Percentiles rank a stretch among this genome's conserved stretches.
Evolutionary conservation across 2,329 filamentous ascomycete genomes (phyloP).

Genomic region (Sporothrix brunneoviolacea): DNA sequence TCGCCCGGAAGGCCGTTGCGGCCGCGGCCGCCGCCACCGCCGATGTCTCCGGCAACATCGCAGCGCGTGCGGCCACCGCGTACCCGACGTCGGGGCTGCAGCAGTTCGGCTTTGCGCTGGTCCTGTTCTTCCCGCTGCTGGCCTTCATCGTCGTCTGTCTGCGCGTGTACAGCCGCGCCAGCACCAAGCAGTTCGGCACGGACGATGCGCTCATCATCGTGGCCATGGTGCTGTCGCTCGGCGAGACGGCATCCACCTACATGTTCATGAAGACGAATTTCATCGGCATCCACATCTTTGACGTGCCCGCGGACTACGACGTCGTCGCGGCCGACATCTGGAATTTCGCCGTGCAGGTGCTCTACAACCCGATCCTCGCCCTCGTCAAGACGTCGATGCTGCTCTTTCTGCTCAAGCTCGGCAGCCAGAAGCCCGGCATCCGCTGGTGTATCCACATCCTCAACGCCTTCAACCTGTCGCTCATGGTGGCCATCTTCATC

Average conservation of each 20-base stretch:
- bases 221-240: slow-evolving; percentile 16
- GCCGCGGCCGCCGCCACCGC: background rate
- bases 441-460: slow-evolving; percentile 25
- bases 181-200: slow-evolving; percentile 18
- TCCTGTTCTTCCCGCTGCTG: slow-evolving; percentile 23
- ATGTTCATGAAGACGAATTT: slow-evolving; percentile 18
- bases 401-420: slow-evolving; percentile 27
- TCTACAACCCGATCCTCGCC: slow-evolving; percentile 22
- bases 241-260: slow-evolving; percentile 11
- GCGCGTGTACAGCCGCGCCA: slow-evolving; percentile 21
- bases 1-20: slow-evolving; percentile 43
- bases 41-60: background rate
- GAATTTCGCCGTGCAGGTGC: slow-evolving; percentile 17
- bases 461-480: slow-evolving; percentile 25
- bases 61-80: background rate
- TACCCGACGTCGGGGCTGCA: slow-evolving; percentile 18
- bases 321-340: slow-evolving; percentile 8
- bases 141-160: slow-evolving; percentile 20
- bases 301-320: slow-evolving; percentile 14
- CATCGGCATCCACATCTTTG: slow-evolving; percentile 15
- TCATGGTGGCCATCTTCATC: slow-evolving; percentile 28
- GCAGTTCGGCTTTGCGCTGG: slow-evolving; percentile 20
- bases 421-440: slow-evolving; percentile 24
- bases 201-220: slow-evolving; percentile 16
- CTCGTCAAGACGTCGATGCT: slow-evolving; percentile 30